These are phyloP conservation scores for Oryza nivara DNA, from an alignment of 176 grass and related monocot species.

Conservation along the genomic window DNA sequence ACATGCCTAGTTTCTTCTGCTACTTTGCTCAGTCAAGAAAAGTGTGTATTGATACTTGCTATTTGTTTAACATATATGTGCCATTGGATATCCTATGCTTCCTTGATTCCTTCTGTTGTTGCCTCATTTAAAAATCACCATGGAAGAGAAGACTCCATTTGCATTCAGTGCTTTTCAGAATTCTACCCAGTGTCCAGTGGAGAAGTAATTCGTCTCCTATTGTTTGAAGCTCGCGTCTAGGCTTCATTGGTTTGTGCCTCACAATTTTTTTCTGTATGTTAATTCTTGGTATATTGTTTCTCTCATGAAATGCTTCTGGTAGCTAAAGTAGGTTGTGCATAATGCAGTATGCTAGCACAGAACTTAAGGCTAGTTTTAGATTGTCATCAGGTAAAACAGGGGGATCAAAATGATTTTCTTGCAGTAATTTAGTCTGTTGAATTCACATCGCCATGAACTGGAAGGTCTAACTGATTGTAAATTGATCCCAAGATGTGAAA, in stretches of 20 bases:
- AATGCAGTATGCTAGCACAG: neutral
- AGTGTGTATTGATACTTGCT: neutral
- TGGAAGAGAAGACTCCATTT: constrained; percentile 19
- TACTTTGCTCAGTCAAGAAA: constrained; percentile 19
- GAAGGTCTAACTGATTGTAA: constrained; percentile 3
- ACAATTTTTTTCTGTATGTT: neutral
- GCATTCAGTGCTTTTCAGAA: neutral
- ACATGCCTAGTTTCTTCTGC: neutral
- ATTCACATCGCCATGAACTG: neutral
- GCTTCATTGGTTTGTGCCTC: neutral
- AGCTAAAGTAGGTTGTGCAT: neutral
- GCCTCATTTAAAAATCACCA: neutral
- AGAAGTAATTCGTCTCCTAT: neutral
- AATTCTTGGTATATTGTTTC: neutral
- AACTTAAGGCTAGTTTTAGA: neutral
- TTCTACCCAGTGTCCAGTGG: neutral
- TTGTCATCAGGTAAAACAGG: neutral
- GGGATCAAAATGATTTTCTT: neutral
- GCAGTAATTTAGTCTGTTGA: neutral
- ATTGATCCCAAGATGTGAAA: neutral
- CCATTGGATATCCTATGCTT: constrained; percentile 17
- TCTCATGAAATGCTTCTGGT: neutral
- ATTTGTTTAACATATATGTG: neutral
- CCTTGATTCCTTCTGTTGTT: constrained; percentile 24
- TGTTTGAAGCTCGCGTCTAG: neutral